Percentiles rank a stretch among this genome's conserved stretches.
phyloP scores from a whole-genome alignment of 2,329 filamentous ascomycete species.

The Pseudogymnoascus sp. region DNA sequence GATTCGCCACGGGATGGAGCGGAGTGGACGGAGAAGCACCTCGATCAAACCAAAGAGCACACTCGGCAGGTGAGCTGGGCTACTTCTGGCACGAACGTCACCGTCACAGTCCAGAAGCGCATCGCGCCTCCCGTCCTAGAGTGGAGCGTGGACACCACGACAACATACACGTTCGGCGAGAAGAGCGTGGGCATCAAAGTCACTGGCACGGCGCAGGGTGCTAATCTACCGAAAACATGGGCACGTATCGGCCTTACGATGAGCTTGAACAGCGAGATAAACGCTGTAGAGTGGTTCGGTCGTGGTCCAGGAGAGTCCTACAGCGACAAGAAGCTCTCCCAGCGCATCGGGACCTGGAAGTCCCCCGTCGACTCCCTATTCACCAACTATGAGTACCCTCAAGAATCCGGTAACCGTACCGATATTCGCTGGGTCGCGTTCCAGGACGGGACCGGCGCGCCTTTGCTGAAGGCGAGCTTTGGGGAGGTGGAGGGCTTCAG shows the following conservation, averaged over 20 bases:
- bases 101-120: conserved; percentile 40
- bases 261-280: conserved; percentile 32
- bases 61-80: conserved; percentile 26
- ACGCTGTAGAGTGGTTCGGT: conserved; percentile 53
- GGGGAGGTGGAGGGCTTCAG: conserved; percentile 40
- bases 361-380: conserved; percentile 42
- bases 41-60: conserved; percentile 40
- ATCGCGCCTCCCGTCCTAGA: conserved; percentile 56
- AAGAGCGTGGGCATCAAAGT: conserved; percentile 42
- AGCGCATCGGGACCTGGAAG: conserved; percentile 47
- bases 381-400: conserved; percentile 58
- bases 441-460: conserved; percentile 21
- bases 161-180: conserved; percentile 47
- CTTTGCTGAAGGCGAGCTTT: conserved; percentile 37
- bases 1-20: conserved; percentile 34
- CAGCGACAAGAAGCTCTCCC: conserved; percentile 54
- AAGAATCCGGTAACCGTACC: conserved; percentile 57
- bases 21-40: conserved; percentile 44
- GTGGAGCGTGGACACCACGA: conserved; percentile 46
- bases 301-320: conserved; percentile 60
- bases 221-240: conserved; percentile 45
- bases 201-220: conserved; percentile 39
- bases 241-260: conserved; percentile 55
- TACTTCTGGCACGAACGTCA: conserved; percentile 21
- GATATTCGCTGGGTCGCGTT: conserved; percentile 54